phyloP scores from a whole-genome alignment of 1,284 basidiomycete species.

The Golubevia pallescens region DNA sequence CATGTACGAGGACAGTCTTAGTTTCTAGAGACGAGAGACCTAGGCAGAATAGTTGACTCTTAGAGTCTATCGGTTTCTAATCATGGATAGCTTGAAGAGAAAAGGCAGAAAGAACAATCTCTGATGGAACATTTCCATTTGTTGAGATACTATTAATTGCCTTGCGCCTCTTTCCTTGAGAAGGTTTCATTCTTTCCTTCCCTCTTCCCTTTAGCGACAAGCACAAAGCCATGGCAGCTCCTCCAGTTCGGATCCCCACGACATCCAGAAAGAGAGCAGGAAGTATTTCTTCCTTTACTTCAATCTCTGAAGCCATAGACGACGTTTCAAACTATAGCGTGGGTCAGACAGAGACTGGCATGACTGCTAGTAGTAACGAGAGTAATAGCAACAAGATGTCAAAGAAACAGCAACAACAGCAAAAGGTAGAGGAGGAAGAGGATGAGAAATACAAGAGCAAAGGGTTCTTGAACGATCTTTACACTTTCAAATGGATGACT shows the following conservation, averaged over 20 bases:
- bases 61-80: no score
- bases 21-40: no score
- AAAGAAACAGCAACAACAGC: no score
- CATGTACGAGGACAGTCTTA: no score
- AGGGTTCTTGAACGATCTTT: slow-evolving; percentile 29
- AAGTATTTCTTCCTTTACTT: background rate
- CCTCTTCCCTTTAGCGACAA: background rate
- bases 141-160: background rate
- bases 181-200: background rate
- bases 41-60: no score
- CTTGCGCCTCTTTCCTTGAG: background rate
- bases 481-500: slow-evolving; percentile 52
- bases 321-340: background rate
- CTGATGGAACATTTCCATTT: no score
- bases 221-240: no score
- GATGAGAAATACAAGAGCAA: slow-evolving; percentile 27
- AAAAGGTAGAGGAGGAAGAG: slow-evolving; percentile 7
- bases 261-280: background rate
- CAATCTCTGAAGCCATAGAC: background rate
- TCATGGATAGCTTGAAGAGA: no score
- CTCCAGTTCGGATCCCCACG: no score
- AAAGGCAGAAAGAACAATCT: no score
- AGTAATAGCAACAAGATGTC: no score
- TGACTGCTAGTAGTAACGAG: background rate
- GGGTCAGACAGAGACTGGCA: background rate